Percentiles rank a stretch among this genome's conserved stretches.
These are phyloP conservation scores for Brassica incana DNA, from an alignment of 345 rosid species.

Conservation along the genomic window DNA sequence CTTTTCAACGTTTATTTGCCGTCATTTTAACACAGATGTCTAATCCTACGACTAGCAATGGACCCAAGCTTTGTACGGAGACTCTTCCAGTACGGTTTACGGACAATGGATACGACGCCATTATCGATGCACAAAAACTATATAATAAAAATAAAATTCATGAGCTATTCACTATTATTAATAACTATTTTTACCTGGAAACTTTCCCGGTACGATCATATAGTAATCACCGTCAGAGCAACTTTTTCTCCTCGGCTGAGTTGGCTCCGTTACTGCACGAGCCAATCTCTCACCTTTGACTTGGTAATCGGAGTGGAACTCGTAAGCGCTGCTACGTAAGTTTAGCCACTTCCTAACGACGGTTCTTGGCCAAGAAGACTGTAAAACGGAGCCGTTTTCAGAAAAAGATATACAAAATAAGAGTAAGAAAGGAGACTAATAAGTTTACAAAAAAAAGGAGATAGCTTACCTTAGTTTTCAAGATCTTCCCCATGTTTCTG, in stretches of 20 bases:
- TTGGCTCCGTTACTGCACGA: constrained; percentile 29
- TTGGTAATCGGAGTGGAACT: constrained; percentile 70
- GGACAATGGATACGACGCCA: constrained; percentile 17
- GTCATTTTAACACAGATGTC: constrained; percentile 30
- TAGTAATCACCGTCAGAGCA: constrained; percentile 61
- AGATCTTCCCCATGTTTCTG: constrained; percentile 47
- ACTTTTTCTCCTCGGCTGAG: constrained; percentile 55
- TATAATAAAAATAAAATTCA: neutral
- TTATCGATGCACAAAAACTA: constrained; percentile 7
- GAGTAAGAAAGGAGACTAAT: neutral
- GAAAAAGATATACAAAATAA: neutral
- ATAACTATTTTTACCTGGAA: constrained; percentile 53
- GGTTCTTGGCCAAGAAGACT: constrained; percentile 77
- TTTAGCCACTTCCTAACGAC: constrained; percentile 84
- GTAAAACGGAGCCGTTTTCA: constrained; percentile 8
- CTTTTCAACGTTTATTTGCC: constrained; percentile 7
- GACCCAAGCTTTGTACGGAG: constrained; percentile 32
- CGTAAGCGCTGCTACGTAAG: constrained; percentile 60
- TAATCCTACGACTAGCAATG: constrained; percentile 39
- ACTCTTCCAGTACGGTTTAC: constrained; percentile 14
- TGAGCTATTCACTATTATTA: neutral
- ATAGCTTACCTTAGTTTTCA: constrained; percentile 55
- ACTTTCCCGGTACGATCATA: constrained; percentile 51
- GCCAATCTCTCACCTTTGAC: constrained; percentile 45
- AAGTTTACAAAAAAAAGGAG: neutral